phyloP scores from a whole-genome alignment of 441 rosid species.

The Erodium texanum region DNA sequence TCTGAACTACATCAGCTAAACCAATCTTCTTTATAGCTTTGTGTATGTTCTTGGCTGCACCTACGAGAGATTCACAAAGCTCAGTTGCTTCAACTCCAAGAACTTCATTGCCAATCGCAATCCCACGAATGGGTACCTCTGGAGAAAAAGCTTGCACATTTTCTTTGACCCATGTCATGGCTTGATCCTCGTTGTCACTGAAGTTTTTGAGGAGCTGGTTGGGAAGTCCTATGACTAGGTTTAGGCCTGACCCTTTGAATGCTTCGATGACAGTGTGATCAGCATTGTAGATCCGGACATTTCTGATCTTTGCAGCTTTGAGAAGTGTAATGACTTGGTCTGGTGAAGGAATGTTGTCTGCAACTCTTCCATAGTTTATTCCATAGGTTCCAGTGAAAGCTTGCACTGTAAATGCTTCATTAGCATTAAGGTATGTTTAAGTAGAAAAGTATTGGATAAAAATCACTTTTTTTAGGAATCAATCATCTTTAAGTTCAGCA shows the following conservation, averaged over 20 bases:
- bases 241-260: conserved; percentile 73
- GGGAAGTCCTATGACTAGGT: conserved; percentile 69
- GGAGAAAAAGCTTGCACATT: conserved; percentile 78
- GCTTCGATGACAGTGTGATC: conserved; percentile 74
- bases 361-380: conserved; percentile 84
- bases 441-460: too few species aligned
- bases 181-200: conserved; percentile 56
- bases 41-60: conserved; percentile 64
- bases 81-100: conserved; percentile 50
- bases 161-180: conserved; percentile 72
- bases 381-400: conserved; percentile 89
- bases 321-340: conserved; percentile 67
- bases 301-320: conserved; percentile 65
- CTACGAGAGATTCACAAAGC: conserved; percentile 52
- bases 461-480: too few species aligned
- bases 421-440: too few species aligned
- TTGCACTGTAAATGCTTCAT: too few species aligned
- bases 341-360: conserved; percentile 85
- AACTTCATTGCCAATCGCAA: conserved; percentile 84
- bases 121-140: conserved; percentile 60
- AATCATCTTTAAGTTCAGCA: too few species aligned
- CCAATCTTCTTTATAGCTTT: conserved; percentile 34
- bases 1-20: conserved; percentile 31
- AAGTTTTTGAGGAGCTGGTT: conserved; percentile 57
- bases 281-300: conserved; percentile 67